Evolutionary conservation across 2,329 filamentous ascomycete species (phyloP), one percentile per base, ranked within the genome.

Genomic region (Alternaria rosae): DNA sequence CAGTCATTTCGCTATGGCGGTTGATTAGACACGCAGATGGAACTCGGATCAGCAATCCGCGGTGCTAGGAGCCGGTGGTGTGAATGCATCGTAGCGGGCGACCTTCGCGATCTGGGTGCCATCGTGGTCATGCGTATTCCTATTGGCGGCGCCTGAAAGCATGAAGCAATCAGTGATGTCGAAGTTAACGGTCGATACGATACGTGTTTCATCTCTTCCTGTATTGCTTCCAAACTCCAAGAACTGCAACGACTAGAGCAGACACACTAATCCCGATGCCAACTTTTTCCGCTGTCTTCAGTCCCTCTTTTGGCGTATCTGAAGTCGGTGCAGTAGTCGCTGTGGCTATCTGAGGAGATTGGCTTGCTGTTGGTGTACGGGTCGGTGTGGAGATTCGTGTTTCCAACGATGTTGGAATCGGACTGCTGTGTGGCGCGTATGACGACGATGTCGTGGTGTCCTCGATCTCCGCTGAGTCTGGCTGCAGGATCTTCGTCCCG

Each of bases 331-430:
- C 13, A 9, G n/a, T 35, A 35, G 32, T 15, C 32, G 32, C 32
- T 9, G 32, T n/a, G 4, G 32, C 32, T n/a, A 15, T 35, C 7
- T 35, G 7, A 5, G 32, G n/a, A 9, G 7, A 7, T 35, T 35
- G 0, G 32, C 32, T n/a, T 0, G 32, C 2, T 15, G 32, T 9
- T n/a, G 32, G 5, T n/a, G 32, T 35, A 5, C 0, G 15, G n/a
- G 32, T 3, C 7, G 32, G 32, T 3, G 4, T 35, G 32, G 15
- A 35, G 13, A 4, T 10, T 15, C 9, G 13, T 26, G 43, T 45
- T 26, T 25, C 21, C 12, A 45, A 25, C 25, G 43, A 26, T 45
- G 21, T 45, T 11, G 23, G 8, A 45, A 45, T 10, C 5, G 25
- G 15, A n/a, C 13, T 45, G 43, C 13, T 6, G 5, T 9, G 13